Evolutionary conservation across 2,329 filamentous ascomycete species (phyloP).

Genomic region (Penicillium janthinellum): DNA sequence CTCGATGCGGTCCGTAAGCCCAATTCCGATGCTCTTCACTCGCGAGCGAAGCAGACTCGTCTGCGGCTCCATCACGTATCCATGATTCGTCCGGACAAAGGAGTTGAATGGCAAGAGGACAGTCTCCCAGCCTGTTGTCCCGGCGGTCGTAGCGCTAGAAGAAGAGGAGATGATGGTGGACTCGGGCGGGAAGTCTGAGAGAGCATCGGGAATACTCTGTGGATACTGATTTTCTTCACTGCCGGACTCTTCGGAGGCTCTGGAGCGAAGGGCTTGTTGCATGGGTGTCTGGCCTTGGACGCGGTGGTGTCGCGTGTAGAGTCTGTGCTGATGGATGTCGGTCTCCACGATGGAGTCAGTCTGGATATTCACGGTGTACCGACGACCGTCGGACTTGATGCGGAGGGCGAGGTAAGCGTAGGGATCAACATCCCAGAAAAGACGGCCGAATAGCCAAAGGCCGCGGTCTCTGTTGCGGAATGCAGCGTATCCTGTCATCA

Average conservation of each 20-base stretch:
- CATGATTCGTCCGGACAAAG: conserved; percentile 93
- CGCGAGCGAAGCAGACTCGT: conserved; percentile 84
- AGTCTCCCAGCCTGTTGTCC: conserved; percentile 89
- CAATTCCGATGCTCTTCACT: conserved; percentile 81
- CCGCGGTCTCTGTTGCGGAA: conserved; percentile 80
- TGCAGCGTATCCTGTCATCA: conserved; percentile 75
- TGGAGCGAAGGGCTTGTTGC: conserved; percentile 20
- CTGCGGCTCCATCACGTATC: conserved; percentile 89
- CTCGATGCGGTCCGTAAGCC: conserved; percentile 83
- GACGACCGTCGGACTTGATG: conserved; percentile 84
- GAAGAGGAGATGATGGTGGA: conserved; percentile 39
- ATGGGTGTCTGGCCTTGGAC: conserved; percentile 20
- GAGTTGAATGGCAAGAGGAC: conserved; percentile 87
- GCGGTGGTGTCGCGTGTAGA: conserved; percentile 59
- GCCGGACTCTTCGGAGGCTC: conserved; percentile 26
- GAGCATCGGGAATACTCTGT: conserved; percentile 34
- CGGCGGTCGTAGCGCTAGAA: conserved; percentile 54
- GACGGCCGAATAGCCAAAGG: conserved; percentile 79
- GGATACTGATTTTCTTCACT: conserved; percentile 29
- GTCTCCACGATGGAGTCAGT: conserved; percentile 90
- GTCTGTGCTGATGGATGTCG: conserved; percentile 92
- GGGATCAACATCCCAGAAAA: conserved; percentile 85
- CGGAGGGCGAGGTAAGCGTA: conserved; percentile 86
- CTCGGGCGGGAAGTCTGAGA: conserved; percentile 42
- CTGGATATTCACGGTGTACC: conserved; percentile 94